Evolutionary conservation across 345 rosid genomes (phyloP).

Genomic region (Salix exigua): DNA sequence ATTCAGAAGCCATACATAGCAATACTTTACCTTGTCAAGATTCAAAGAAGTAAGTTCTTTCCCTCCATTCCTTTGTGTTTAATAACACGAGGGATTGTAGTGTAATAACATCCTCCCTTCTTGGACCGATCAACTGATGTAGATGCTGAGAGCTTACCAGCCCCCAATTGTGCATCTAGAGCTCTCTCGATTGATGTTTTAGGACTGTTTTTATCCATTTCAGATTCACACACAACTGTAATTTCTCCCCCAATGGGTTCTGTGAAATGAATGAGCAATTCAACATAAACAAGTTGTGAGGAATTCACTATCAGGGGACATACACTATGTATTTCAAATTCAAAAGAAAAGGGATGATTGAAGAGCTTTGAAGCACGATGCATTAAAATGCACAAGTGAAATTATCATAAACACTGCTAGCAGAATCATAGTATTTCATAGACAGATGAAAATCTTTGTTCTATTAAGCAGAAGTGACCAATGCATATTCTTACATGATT

Average conservation of each 20-base stretch:
- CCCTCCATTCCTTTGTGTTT: slow-evolving; percentile 62
- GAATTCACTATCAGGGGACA: background rate
- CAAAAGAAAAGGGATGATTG: background rate
- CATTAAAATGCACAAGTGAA: background rate
- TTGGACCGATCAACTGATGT: slow-evolving; percentile 34
- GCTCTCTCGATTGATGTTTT: slow-evolving; percentile 61
- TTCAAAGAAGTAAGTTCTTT: slow-evolving; percentile 77
- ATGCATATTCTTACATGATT: background rate
- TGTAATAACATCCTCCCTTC: slow-evolving; percentile 67
- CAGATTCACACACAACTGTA: slow-evolving; percentile 60
- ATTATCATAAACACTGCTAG: background rate
- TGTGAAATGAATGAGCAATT: slow-evolving; percentile 25
- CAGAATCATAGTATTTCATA: background rate
- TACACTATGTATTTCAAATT: background rate
- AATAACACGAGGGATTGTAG: slow-evolving; percentile 61
- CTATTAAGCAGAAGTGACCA: background rate
- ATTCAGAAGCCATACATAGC: background rate
- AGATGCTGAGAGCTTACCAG: slow-evolving; percentile 42
- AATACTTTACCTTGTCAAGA: slow-evolving; percentile 73
- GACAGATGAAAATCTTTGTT: background rate
- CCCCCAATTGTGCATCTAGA: slow-evolving; percentile 64
- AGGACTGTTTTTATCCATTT: slow-evolving; percentile 35
- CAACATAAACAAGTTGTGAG: background rate
- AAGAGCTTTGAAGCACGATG: background rate
- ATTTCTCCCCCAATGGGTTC: slow-evolving; percentile 96